Evolutionary conservation across 176 grass and related monocot genomes (phyloP), one percentile per base, ranked within the genome.

Genomic region (Rhynchospora pubera): DNA sequence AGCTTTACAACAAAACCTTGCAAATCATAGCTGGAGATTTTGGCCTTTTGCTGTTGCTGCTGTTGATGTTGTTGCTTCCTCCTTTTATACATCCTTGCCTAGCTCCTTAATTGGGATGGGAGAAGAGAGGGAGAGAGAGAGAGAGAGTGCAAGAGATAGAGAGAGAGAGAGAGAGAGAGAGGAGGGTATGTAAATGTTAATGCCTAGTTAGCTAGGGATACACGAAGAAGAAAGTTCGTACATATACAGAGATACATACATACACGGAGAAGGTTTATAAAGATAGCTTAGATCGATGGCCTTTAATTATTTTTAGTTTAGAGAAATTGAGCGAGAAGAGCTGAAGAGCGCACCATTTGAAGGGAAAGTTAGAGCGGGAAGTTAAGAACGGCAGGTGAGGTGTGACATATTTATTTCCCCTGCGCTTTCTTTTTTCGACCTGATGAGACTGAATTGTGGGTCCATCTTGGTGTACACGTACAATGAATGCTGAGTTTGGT

Each of bases 381-480:
- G 67, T 84, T 77, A 84, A 84, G 67, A 84, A 84, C 51, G 72
- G 43, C 83, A 84, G 72, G 72, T 77, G 72, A 53, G 45, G n/a
- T n/a, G n/a, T n/a, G n/a, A 8, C 2, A 22, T 3, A 34, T 13
- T 79, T 79, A 3, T 21, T 39, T 62, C 8, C n/a, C 57, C 77
- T 62, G 45, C 23, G 3, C 53, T 1, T 5, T 2, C 32, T 0
- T n/a, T 19, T 43, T 7, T 62, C 1, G 19, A 58, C 30, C 75
- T 0, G 18, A 16, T 59, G 9, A 57, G 5, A 78, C 13, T 78
- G 75, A 39, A 78, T 3, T 18, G 55, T 78, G 52, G 50, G 51
- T 5, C 16, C 26, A 12, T 0, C 1, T 1, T 6, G 7, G 22
- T 6, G 26, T 53, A 11, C n/a, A 51, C 13, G 24, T 42, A 3